Percentiles rank a stretch among this genome's conserved stretches.
Conservation (phyloP, 148 eudicot species). For the Pharnaceum exiguum region DNA sequence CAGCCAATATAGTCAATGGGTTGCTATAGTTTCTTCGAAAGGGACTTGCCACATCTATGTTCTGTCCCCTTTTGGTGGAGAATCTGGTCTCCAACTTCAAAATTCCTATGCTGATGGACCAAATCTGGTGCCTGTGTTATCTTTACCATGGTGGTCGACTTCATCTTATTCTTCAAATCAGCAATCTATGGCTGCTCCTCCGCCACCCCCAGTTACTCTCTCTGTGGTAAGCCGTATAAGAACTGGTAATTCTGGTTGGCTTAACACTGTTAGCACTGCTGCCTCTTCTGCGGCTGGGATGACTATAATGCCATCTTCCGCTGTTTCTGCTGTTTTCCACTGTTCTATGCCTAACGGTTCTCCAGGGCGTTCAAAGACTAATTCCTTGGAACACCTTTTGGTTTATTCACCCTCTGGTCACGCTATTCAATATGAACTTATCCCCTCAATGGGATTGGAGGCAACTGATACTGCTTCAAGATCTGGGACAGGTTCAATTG, state of each 20-base stretch:
- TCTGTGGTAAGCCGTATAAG: conserved; percentile 80
- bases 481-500: conserved; percentile 38
- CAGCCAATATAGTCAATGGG: conserved; percentile 94
- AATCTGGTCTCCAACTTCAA: conserved; percentile 60
- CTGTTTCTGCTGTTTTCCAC: conserved; percentile 77
- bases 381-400: conserved; percentile 66
- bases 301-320: conserved; percentile 56
- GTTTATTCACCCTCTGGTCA: conserved; percentile 89
- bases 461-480: conserved; percentile 44
- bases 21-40: conserved; percentile 81
- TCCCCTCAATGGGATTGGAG: conserved; percentile 62
- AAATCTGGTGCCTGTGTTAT: conserved; percentile 43
- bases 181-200: conserved; percentile 40
- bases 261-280: conserved; percentile 89
- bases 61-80: conserved; percentile 87
- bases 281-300: conserved; percentile 93
- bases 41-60: conserved; percentile 92
- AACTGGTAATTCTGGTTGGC: conserved; percentile 81
- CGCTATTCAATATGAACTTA: conserved; percentile 78
- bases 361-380: conserved; percentile 29
- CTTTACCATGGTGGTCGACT: conserved; percentile 89
- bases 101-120: conserved; percentile 54
- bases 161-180: conserved; percentile 52
- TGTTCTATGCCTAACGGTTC: conserved; percentile 36
- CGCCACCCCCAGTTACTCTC: conserved; percentile 69